Conservation (phyloP, 352 stramenopile species). For the Lagenidium giganteum region DNA sequence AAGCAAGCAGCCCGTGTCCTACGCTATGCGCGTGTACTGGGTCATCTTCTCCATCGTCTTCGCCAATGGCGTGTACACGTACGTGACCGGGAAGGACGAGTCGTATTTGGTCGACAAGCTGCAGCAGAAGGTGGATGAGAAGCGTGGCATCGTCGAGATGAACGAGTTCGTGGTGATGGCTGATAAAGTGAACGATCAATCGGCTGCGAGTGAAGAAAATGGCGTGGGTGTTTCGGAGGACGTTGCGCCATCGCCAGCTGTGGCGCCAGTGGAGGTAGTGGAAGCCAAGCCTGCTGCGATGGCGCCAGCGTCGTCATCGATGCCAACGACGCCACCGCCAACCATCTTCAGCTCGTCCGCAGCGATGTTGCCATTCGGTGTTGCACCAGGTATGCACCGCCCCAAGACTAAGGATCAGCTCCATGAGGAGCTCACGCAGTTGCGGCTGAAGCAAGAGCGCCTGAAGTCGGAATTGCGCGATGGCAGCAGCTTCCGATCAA, state of each 20-base stretch:
- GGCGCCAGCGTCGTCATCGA: no score
- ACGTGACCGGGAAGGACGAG: conserved; percentile 45
- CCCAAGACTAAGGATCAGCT: conserved; percentile 33
- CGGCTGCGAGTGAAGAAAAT: not conserved
- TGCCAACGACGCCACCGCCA: conserved; percentile 9
- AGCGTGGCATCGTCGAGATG: conserved; percentile 32
- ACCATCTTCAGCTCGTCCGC: conserved; percentile 25
- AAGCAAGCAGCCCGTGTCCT: conserved; percentile 50
- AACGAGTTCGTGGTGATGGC: conserved; percentile 39
- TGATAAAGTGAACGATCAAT: conserved; percentile 1
- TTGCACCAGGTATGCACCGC: conserved; percentile 5
- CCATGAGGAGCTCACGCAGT: conserved; percentile 28
- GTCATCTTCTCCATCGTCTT: conserved; percentile 51
- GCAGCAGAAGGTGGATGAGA: conserved; percentile 48
- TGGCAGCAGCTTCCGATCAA: conserved; percentile 5
- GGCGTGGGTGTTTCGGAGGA: not conserved
- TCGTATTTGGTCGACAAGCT: conserved; percentile 47
- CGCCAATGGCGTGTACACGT: conserved; percentile 57
- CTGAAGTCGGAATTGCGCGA: conserved; percentile 18
- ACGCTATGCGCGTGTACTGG: conserved; percentile 75
- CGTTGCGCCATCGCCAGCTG: no score
- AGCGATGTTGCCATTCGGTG: not conserved
- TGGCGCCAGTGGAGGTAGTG: no score
- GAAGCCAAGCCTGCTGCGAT: no score
- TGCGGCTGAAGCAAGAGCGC: conserved; percentile 26